phyloP scores from a whole-genome alignment of 2,329 filamentous ascomycete genomes.

The Phoma sp. region DNA sequence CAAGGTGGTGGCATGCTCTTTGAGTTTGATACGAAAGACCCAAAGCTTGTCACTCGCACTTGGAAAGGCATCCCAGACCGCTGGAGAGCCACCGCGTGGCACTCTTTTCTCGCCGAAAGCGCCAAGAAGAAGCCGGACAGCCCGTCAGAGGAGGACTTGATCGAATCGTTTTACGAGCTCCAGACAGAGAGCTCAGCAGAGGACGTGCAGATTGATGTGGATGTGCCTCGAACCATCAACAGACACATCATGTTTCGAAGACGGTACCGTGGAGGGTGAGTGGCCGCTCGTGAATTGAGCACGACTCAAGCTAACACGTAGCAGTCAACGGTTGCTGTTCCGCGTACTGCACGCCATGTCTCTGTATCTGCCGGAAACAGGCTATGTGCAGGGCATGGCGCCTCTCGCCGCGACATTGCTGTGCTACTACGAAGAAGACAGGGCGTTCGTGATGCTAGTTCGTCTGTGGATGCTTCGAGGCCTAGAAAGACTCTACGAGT shows the following conservation, averaged over 20 bases:
- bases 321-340: constrained; percentile 80
- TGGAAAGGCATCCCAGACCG: constrained; percentile 99
- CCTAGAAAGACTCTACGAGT: constrained; percentile 80
- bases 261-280: constrained; percentile 80
- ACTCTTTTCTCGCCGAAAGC: constrained; percentile 83
- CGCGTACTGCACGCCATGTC: constrained; percentile 90
- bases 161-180: constrained; percentile 73
- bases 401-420: constrained; percentile 89
- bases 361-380: constrained; percentile 86
- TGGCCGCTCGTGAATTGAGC: not conserved
- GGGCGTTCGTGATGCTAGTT: constrained; percentile 95
- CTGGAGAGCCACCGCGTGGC: constrained; percentile 94
- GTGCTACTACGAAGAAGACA: constrained; percentile 96
- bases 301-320: constrained; percentile 21
- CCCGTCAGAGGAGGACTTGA: constrained; percentile 73
- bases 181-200: constrained; percentile 80
- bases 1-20: constrained; percentile 70
- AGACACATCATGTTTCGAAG: constrained; percentile 96
- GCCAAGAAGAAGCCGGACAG: constrained; percentile 69
- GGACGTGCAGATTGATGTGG: constrained; percentile 95
- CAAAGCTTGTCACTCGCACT: constrained; percentile 83
- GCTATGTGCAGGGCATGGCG: constrained; percentile 98
- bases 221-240: constrained; percentile 93
- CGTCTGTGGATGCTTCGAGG: constrained; percentile 90
- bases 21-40: constrained; percentile 80